Base-by-base conservation (phyloP, 495 filamentous ascomycete genomes). In the Hypoxylon crocopeplum region DNA sequence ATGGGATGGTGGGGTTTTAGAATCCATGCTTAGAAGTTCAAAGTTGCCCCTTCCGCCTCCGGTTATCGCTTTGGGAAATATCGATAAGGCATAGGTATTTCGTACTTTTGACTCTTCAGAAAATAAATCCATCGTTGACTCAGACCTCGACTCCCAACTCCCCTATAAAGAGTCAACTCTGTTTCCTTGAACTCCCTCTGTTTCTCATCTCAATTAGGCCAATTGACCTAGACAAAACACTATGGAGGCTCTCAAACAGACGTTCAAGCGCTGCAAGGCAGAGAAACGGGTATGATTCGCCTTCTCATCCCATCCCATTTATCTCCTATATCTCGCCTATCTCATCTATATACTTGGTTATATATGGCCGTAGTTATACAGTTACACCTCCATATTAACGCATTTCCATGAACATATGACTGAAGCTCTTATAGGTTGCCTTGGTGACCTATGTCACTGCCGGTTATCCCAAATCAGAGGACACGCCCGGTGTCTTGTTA, bases 391-490 rank as follows among this genome's bases (percentile, higher is more conserved):
- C n/a, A n/a, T n/a, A n/a, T n/a, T n/a, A n/a, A n/a, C n/a, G n/a
- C n/a, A 27, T 12, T 34, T 7, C 7, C 7, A 3, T 7, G 7
- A 34, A 7, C 32, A 7, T 8, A 7, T 34, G 32, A 34, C 24
- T 24, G 22, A 45, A 22, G 50, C 15, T n/a, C 4, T n/a, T 24
- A 48, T 51, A 76, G 88, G 69, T 86, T 25, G 93, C 94, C 40
- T 80, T 99, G 41, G 90, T 99, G 48, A 92, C 93, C 25, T 99
- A 99, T 80, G 89, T 97, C 64, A 98, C 94, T 12, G 94, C 93
- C 44, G 94, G 94, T 22, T 99, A 88, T 69, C 94, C 95, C 4
- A 91, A 83, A n/a, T 78, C 85, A 15, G 87, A 88, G 57, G 86
- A 89, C 66, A 92, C 91, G 0, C 86, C 90, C 33, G 85, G 92